These are phyloP conservation scores for Cyberlindnera galapagoensis DNA, from an alignment of 805 yeast genomes.

Conservation along the genomic window DNA sequence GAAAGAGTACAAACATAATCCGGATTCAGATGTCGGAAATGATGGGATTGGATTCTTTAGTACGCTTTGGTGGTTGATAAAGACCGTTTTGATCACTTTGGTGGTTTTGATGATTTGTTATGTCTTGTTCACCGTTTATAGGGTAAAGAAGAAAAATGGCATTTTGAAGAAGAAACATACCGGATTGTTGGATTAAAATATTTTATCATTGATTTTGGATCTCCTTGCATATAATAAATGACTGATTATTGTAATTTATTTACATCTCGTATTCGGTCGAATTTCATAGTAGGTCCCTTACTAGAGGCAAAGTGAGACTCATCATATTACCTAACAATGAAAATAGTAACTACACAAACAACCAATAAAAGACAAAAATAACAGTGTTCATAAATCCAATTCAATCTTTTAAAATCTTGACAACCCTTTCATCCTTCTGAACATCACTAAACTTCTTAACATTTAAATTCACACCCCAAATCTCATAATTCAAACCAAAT, in stretches of 20 bases:
- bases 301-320: too few relatives aligned
- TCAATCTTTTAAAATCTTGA: too few relatives aligned
- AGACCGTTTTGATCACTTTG: conserved; percentile 21
- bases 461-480: conserved; percentile 22
- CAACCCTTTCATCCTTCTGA: too few relatives aligned
- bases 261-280: too few relatives aligned
- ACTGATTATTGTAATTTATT: too few relatives aligned
- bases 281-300: too few relatives aligned
- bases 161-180: conserved; percentile 17
- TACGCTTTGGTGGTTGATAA: conserved; percentile 34
- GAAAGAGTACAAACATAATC: conserved; percentile 11
- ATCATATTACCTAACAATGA: too few relatives aligned
- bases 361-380: background rate
- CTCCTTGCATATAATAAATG: too few relatives aligned
- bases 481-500: conserved; percentile 17
- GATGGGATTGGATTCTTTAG: conserved; percentile 17
- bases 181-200: conserved; percentile 19
- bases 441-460: conserved; percentile 11
- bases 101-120: conserved; percentile 23
- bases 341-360: background rate
- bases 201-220: background rate
- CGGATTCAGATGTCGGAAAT: conserved; percentile 11
- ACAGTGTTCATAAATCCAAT: too few relatives aligned
- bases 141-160: conserved; percentile 21
- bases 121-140: conserved; percentile 21